phyloP scores from a whole-genome alignment of 1,284 basidiomycete genomes.

The Fistulina hepatica region DNA sequence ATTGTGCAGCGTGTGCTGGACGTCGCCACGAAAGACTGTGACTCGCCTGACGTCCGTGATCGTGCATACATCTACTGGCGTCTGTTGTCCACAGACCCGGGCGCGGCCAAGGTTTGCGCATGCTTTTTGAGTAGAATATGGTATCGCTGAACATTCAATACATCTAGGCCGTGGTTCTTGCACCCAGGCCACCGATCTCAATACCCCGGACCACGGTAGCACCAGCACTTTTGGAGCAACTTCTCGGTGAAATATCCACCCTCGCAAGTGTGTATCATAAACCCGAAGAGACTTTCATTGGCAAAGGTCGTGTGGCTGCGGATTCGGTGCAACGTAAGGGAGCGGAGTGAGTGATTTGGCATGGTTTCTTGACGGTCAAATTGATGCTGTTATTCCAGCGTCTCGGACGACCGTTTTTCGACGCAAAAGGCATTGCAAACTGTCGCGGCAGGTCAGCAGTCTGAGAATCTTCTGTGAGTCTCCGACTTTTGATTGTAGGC shows the following conservation, averaged over 20 bases:
- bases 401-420: slow-evolving; percentile 53
- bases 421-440: slow-evolving; percentile 82
- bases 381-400: slow-evolving; percentile 21
- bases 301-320: slow-evolving; percentile 74
- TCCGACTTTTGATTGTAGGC: background rate
- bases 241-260: slow-evolving; percentile 79
- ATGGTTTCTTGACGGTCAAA: slow-evolving; percentile 9
- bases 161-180: slow-evolving; percentile 80
- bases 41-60: slow-evolving; percentile 95
- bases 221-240: slow-evolving; percentile 85
- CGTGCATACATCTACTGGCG: slow-evolving; percentile 97
- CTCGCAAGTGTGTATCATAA: slow-evolving; percentile 95
- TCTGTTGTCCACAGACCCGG: slow-evolving; percentile 84
- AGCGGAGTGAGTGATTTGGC: slow-evolving; percentile 58
- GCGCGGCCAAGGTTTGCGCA: slow-evolving; percentile 73
- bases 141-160: too few species aligned
- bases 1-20: slow-evolving; percentile 86
- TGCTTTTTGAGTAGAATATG: background rate
- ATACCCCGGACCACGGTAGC: slow-evolving; percentile 87
- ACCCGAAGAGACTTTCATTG: slow-evolving; percentile 86
- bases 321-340: slow-evolving; percentile 70
- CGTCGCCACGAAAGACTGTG: slow-evolving; percentile 93
- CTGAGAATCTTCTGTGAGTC: slow-evolving; percentile 77
- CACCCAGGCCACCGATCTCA: slow-evolving; percentile 86
- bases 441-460: slow-evolving; percentile 80